A percentile compares a stretch with the other conserved stretches of the same genome.
Evolutionary conservation across 2,329 filamentous ascomycete species (phyloP).

Genomic region (Lecanosticta acicola): DNA sequence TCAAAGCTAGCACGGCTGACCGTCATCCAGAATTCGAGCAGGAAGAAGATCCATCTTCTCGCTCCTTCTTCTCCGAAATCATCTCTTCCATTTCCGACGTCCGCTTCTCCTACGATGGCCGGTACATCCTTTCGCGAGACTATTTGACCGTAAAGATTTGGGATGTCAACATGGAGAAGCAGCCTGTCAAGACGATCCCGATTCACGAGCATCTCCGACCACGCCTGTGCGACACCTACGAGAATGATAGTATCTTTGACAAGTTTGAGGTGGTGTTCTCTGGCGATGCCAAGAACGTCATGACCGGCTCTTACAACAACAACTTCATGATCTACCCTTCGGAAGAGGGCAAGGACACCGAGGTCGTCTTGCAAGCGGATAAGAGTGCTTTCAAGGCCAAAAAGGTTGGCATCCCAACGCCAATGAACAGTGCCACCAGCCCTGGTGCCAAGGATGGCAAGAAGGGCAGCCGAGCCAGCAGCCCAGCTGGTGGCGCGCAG

Average conservation of each 20-base stretch:
- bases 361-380: slow-evolving; percentile 94
- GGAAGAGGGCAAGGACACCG: slow-evolving; percentile 90
- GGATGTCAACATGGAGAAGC: slow-evolving; percentile 98
- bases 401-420: slow-evolving; percentile 96
- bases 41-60: slow-evolving; percentile 93
- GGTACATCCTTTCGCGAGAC: slow-evolving; percentile 95
- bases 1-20: slow-evolving; percentile 18
- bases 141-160: slow-evolving; percentile 99
- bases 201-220: slow-evolving; percentile 96
- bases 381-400: slow-evolving; percentile 99
- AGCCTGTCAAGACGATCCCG: slow-evolving; percentile 95
- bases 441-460: slow-evolving; percentile 55
- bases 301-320: slow-evolving; percentile 99
- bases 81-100: slow-evolving; percentile 99
- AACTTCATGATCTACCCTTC: slow-evolving; percentile 99
- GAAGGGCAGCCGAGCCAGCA: slow-evolving; percentile 85
- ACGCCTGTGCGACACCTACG: slow-evolving; percentile 92
- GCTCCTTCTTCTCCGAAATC: slow-evolving; percentile 99
- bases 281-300: slow-evolving; percentile 95
- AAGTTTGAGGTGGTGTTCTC: slow-evolving; percentile 99
- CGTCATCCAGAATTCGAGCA: slow-evolving; percentile 79
- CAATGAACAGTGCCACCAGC: slow-evolving; percentile 79
- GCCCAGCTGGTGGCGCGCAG: slow-evolving; percentile 80
- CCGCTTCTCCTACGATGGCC: slow-evolving; percentile 90
- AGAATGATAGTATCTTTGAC: slow-evolving; percentile 99